Base-by-base conservation (phyloP, 2,329 filamentous ascomycete species). In the Xylariaceae sp. region DNA sequence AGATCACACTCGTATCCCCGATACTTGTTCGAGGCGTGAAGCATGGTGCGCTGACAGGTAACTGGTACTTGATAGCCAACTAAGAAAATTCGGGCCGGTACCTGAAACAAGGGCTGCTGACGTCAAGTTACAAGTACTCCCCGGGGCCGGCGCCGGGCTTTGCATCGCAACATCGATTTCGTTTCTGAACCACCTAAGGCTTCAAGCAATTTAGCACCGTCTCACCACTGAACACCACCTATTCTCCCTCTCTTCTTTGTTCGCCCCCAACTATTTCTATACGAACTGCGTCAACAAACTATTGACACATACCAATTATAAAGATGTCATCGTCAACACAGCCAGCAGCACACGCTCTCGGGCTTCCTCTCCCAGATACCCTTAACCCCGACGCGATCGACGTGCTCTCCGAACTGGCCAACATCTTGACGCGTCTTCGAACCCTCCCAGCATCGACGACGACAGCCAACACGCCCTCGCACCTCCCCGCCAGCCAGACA, bases 331-430 rank as follows among this genome's bases (percentile, higher is more conserved):
- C 64, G 3, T 37, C 59, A 15, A 57, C 56, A 42, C 56, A 57
- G 17, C 9, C 67, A 75, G 52, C 78, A 17, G 49, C 53, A 10
- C 13, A 18, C 2, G n/a, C 51, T 69, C 77, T 75, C 18, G 78
- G 81, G 70, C 76, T 78, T 63, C 76, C 83, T 60, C 81, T 87
- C 37, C 76, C 82, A 2, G 85, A 88, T 58, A 35, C 58, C 52
- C 88, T 94, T 63, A 83, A 89, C 53, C 89, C 92, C 34, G 88
- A 92, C 73, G 85, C 86, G 53, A 90, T 97, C 76, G 92, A 96
- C 77, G 85, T 91, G 66, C 83, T 96, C 56, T 90, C 92, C 30
- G 86, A 92, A 69, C 84, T 97, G 56, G 87, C 90, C 69, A 81
- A 86, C 60, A 84, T 96, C 66, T 85, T 97, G 62, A 80, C 85